Evolutionary conservation across 257 asterid species (phyloP).

Genomic region (Solanum lignicaule): DNA sequence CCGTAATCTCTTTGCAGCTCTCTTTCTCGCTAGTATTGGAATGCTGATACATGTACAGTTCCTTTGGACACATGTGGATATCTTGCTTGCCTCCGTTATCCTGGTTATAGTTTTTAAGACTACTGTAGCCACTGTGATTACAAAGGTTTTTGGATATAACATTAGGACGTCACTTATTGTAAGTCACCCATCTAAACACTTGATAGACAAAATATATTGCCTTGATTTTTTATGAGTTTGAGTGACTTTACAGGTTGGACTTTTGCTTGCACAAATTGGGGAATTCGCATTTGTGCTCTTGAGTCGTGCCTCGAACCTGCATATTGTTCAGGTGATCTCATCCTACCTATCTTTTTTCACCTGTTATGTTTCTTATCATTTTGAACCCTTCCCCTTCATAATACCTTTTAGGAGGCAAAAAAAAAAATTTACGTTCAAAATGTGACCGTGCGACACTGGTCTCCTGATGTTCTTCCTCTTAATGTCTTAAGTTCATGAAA

Average conservation of each 20-base stretch:
- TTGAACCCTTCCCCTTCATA: neutral
- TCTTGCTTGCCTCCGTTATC: conserved; percentile 87
- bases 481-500: neutral
- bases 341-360: neutral
- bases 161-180: conserved; percentile 63
- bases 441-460: neutral
- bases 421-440: neutral
- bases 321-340: conserved; percentile 63
- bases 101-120: conserved; percentile 80
- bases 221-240: conserved; percentile 4
- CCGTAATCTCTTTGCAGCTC: conserved; percentile 94
- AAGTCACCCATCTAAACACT: conserved; percentile 22
- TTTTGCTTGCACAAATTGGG: conserved; percentile 89
- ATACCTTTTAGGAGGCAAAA: neutral
- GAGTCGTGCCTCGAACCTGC: conserved; percentile 87
- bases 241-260: conserved; percentile 51
- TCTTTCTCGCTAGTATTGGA: conserved; percentile 92
- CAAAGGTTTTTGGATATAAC: conserved; percentile 74
- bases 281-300: conserved; percentile 94
- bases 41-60: conserved; percentile 92
- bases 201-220: neutral
- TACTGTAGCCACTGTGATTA: conserved; percentile 50
- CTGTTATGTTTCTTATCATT: neutral
- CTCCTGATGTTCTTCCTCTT: neutral
- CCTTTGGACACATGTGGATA: conserved; percentile 96